A percentile compares a stretch with the other conserved stretches of the same genome.
Conservation (phyloP, 2,329 filamentous ascomycete species). For the Fusarium armeniacum region DNA sequence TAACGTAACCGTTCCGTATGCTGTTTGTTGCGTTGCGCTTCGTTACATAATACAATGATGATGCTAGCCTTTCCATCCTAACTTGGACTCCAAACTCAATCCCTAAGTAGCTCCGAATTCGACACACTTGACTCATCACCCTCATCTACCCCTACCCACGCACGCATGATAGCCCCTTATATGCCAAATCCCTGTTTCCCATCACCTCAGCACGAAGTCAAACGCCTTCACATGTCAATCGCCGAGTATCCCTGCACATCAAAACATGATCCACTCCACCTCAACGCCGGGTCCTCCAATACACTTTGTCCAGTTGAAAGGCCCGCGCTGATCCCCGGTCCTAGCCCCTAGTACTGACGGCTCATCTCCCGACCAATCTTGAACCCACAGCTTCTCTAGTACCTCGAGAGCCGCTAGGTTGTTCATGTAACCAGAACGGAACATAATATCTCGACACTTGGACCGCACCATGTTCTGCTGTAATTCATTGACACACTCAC, state of each 20-base stretch:
- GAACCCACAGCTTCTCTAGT: conserved; percentile 85
- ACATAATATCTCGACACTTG: conserved; percentile 88
- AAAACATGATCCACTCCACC: conserved; percentile 78
- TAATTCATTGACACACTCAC: conserved; percentile 85
- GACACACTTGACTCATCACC: conserved; percentile 17
- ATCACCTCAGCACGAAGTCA: conserved; percentile 24
- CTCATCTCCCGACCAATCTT: conserved; percentile 61
- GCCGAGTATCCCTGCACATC: conserved; percentile 42
- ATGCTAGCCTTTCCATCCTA: conserved; percentile 23
- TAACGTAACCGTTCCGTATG: conserved; percentile 38
- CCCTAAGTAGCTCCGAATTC: conserved; percentile 26
- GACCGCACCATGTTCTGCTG: conserved; percentile 84
- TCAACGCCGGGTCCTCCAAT: conserved; percentile 69
- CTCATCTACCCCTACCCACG: conserved; percentile 29
- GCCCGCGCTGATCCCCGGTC: conserved; percentile 60
- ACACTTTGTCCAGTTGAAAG: conserved; percentile 71
- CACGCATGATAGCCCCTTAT: conserved; percentile 30
- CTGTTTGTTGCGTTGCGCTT: conserved; percentile 28
- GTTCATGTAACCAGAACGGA: conserved; percentile 92
- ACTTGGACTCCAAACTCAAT: conserved; percentile 32
- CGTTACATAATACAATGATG: conserved; percentile 39
- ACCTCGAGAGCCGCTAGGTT: conserved; percentile 89
- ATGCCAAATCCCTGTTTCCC: conserved; percentile 30
- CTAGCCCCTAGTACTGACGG: conserved; percentile 51
- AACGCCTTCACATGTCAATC: conserved; percentile 39